Base-by-base conservation (phyloP, 148 eudicot species). In the Fagopyrum esculentum region DNA sequence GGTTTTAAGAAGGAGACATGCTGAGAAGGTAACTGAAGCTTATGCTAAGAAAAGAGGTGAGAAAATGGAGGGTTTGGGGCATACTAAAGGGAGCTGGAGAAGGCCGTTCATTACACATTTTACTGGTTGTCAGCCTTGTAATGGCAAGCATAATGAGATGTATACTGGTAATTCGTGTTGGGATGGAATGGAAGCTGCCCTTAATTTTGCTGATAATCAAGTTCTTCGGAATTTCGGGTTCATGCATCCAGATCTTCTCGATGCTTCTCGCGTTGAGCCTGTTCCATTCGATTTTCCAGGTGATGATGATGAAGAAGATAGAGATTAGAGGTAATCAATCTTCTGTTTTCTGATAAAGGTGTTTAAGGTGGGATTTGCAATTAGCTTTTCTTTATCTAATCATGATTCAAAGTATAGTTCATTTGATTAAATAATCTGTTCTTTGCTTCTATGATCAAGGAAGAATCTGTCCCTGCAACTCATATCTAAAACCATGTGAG, bases 21-120 rank as follows among this genome's bases (percentile, higher is more conserved):
- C 93, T 0, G 98, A 95, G 91, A 84, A 82, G 69, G 88, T 79
- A 76, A 86, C 84, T 2, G 90, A 85, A 55, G 40, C 68, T 35
- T 87, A 90, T 57, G 81, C 77, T 45, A 76, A 6, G 76, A 9
- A 78, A 75, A 55, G 86, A 77, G 86, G 73, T 64, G 77, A 82
- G 49, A 75, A 81, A 13, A 3, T 10, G 19, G 71, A 43, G 79
- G 88, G 81, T 0, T 81, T 78, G 2, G 88, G 89, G n/a, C 64
- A 68, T 4, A 89, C 83, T 13, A 73, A 77, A 59, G 80, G 73
- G 71, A 79, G 86, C 26, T 78, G 80, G 84, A 78, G 89, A 52
- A 79, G 97, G 69, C 97, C 98, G 29, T 93, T 93, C 78, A 83
- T 93, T n/a, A 93, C 97, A 1, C 98, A 93, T 76, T 93, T 93